Percentiles rank a stretch among this genome's conserved stretches.
These are phyloP conservation scores for Boechera retrofracta DNA, from an alignment of 345 rosid species.

Conservation along the genomic window DNA sequence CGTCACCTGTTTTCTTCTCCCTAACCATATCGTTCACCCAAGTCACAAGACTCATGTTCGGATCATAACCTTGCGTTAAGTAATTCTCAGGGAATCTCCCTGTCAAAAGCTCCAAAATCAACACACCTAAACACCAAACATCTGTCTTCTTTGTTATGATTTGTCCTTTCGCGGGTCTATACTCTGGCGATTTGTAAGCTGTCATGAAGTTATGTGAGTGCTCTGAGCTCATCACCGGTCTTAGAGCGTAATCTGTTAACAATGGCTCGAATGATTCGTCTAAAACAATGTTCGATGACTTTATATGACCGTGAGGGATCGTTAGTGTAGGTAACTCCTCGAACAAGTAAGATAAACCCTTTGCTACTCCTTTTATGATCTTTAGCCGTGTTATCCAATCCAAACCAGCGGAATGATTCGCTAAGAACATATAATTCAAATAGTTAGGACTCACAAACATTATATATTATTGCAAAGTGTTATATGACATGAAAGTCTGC, in stretches of 20 bases:
- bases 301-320: constrained; percentile 76
- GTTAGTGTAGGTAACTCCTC: constrained; percentile 56
- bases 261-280: constrained; percentile 58
- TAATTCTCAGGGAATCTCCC: constrained; percentile 79
- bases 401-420: constrained; percentile 55
- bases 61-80: constrained; percentile 51
- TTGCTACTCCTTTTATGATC: constrained; percentile 65
- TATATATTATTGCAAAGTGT: neutral
- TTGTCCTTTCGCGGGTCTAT: constrained; percentile 39
- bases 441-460: neutral
- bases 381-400: constrained; percentile 67
- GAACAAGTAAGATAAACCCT: constrained; percentile 63
- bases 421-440: constrained; percentile 36
- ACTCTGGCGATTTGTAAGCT: constrained; percentile 81
- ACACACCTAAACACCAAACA: constrained; percentile 71
- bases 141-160: constrained; percentile 61
- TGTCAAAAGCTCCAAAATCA: constrained; percentile 63
- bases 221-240: constrained; percentile 65
- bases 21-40: constrained; percentile 72
- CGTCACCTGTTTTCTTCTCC: constrained; percentile 58
- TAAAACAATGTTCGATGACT: constrained; percentile 74
- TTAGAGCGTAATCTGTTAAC: constrained; percentile 63
- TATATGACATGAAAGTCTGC: neutral
- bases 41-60: constrained; percentile 52
- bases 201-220: constrained; percentile 65